Percentiles rank a stretch among this genome's conserved stretches.
phyloP scores from a whole-genome alignment of 257 asterid species.

The Solanum okadae region DNA sequence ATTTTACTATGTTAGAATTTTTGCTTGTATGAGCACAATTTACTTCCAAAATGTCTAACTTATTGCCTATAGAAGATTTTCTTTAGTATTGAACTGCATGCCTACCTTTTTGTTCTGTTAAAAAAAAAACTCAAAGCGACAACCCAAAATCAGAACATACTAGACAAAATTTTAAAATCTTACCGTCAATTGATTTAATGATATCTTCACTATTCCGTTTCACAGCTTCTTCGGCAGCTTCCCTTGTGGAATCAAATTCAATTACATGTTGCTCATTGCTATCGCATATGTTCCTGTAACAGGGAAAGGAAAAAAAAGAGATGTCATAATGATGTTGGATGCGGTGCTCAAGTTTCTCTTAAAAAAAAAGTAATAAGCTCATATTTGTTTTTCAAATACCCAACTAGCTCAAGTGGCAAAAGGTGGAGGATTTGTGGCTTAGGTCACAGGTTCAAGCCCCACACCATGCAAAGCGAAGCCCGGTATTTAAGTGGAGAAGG shows the following conservation, averaged over 20 bases:
- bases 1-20: background rate
- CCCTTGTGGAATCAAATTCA: conserved; percentile 52
- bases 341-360: background rate
- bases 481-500: too few relatives aligned
- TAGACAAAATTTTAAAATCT: background rate
- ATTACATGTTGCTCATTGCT: conserved; percentile 50
- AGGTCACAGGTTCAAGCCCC: too few relatives aligned
- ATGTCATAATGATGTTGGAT: background rate
- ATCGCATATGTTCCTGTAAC: conserved; percentile 40
- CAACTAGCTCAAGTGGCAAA: too few relatives aligned
- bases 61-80: background rate
- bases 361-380: background rate
- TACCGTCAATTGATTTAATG: conserved; percentile 38
- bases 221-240: conserved; percentile 54
- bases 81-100: background rate
- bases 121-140: background rate
- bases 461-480: too few relatives aligned
- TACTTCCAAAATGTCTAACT: background rate
- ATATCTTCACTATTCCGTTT: conserved; percentile 35
- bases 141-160: background rate
- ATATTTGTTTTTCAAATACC: background rate
- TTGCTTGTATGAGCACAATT: background rate
- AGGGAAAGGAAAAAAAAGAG: background rate
- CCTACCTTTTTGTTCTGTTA: background rate
- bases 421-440: too few relatives aligned